Percentiles rank a stretch among this genome's conserved stretches.
Evolutionary conservation across 2,329 filamentous ascomycete genomes (phyloP).

Genomic region (Arthrinium phaeospermum): DNA sequence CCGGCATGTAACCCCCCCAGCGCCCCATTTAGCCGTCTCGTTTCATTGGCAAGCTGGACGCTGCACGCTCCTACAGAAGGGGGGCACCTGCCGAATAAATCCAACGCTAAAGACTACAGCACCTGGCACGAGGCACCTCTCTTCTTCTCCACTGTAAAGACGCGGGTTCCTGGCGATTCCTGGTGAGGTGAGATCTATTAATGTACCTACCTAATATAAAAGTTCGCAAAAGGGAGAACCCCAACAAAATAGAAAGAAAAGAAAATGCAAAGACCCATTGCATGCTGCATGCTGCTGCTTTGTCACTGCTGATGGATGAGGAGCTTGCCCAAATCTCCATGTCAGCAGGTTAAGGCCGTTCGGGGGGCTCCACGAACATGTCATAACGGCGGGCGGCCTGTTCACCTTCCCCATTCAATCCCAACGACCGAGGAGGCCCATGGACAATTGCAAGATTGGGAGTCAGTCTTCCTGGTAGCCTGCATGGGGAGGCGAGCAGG

Average conservation of each 20-base stretch:
- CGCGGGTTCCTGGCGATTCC: not conserved
- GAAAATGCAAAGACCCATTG: not conserved
- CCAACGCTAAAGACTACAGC: not conserved
- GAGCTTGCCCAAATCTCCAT: not conserved
- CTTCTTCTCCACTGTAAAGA: not conserved
- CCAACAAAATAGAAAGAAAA: not conserved
- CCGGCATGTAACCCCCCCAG: not conserved
- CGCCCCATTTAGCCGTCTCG: not conserved
- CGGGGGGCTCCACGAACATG: not conserved
- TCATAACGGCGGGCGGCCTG: not conserved
- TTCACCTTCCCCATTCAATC: conserved; percentile 10
- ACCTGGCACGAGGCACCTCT: not conserved
- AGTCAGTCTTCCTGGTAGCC: not conserved
- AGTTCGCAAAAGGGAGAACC: not conserved
- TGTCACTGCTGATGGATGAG: not conserved
- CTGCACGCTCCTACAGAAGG: conserved; percentile 2
- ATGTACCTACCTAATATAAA: not conserved
- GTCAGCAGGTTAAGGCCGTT: not conserved
- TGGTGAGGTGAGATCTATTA: conserved; percentile 4
- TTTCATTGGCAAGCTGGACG: not conserved
- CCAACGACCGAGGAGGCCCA: not conserved
- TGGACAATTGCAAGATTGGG: not conserved
- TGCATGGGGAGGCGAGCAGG: not conserved
- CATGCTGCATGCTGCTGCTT: not conserved
- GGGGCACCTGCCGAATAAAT: not conserved